Conservation (phyloP, 2,329 filamentous ascomycete genomes). For the Alternaria postmessia region DNA sequence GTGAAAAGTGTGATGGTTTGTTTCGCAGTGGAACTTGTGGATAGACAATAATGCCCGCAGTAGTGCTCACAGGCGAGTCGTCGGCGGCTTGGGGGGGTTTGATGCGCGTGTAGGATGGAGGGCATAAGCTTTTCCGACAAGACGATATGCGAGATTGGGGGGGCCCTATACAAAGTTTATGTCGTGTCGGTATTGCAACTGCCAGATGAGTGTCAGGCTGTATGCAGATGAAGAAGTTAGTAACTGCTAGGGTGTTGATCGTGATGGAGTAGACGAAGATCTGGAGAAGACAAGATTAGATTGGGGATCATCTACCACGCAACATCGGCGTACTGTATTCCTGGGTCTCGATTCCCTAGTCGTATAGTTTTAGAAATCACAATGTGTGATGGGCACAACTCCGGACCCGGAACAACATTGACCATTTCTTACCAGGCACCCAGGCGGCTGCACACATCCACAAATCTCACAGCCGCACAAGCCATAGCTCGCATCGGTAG, state of each 20-base stretch:
- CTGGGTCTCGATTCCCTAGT: background rate
- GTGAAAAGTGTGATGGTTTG: slow-evolving; percentile 6
- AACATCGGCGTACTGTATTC: background rate
- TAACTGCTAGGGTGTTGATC: background rate
- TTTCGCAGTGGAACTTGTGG: slow-evolving; percentile 12
- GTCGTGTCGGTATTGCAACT: slow-evolving; percentile 4
- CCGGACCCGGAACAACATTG: background rate
- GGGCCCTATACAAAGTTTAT: slow-evolving; percentile 3
- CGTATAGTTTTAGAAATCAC: background rate
- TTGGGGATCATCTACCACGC: slow-evolving; percentile 2
- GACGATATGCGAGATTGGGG: slow-evolving; percentile 7
- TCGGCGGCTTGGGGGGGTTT: slow-evolving; percentile 6
- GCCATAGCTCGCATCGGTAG: slow-evolving; percentile 10
- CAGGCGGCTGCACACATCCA: slow-evolving; percentile 6
- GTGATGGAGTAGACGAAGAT: slow-evolving; percentile 1
- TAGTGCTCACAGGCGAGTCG: slow-evolving; percentile 7
- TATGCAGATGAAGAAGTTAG: background rate
- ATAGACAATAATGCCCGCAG: slow-evolving; percentile 12
- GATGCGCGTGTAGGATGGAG: slow-evolving; percentile 9
- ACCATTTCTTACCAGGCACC: background rate
- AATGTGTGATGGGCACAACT: background rate
- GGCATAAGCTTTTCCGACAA: slow-evolving; percentile 15
- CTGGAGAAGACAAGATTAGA: background rate
- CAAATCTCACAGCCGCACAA: slow-evolving; percentile 14
- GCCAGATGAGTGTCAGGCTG: background rate